Evolutionary conservation across 139 green algal genomes (phyloP), one percentile per base, ranked within the genome.

Genomic region (Zygnema cylindricum): DNA sequence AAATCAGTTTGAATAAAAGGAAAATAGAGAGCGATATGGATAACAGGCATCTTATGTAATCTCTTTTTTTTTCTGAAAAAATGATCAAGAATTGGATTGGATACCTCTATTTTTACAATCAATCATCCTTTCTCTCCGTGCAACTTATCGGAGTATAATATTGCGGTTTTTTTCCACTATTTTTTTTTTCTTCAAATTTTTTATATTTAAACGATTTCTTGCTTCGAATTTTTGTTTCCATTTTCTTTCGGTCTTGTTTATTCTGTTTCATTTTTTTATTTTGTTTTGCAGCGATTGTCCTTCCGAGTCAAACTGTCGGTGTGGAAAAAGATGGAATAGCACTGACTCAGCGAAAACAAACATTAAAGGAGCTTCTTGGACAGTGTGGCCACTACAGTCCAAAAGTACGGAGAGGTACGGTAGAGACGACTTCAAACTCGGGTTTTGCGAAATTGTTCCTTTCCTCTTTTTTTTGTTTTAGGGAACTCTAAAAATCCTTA

Each of bases 321-420:
- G 69, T 39, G 23, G 69, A 85, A 16, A 49, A 55, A 69, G 69
- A 43, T 32, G 73, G 77, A 11, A n/a, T 49, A 43, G 84, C 84
- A 30, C 1, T 86, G 69, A 86, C 69, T 1, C 39, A 36, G 36
- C 39, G 84, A 3, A 54, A 55, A 11, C 84, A 85, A 33, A 89
- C 69, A 35, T 69, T 89, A 30, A 55, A 55, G 35, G 84, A 89
- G 84, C 69, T 89, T 43, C 55, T 77, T 30, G 32, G 0, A 0
- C 84, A 89, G 55, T 49, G 36, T 38, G 33, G 39, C 39, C 84
- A 89, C 84, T 89, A 85, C 84, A 89, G 69, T n/a, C 42, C 39
- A 42, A 63, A 84, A 35, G 69, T 85, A 38, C 35, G 84, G 23
- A 55, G 69, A 89, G 84, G 84, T 87, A 54, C 71, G 11, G 16